Conservation (phyloP, 495 filamentous ascomycete genomes). For the Neurospora sublineolata region DNA sequence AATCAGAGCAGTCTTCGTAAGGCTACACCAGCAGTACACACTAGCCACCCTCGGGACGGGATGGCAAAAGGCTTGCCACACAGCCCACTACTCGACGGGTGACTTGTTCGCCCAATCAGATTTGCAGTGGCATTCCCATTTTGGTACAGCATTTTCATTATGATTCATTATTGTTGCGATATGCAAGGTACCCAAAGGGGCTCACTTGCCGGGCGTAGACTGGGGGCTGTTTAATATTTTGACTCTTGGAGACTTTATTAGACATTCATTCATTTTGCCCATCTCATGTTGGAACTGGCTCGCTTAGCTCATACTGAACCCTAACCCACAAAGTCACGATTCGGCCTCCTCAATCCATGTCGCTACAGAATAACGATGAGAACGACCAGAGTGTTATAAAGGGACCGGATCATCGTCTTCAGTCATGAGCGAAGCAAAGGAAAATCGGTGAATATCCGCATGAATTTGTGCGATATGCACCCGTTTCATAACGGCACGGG, state of each 20-base stretch:
- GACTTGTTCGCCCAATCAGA: not conserved
- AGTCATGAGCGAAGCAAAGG: not conserved
- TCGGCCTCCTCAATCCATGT: not conserved
- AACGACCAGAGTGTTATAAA: not conserved
- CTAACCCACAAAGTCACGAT: not conserved
- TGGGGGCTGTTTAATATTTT: not conserved
- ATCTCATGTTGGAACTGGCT: not conserved
- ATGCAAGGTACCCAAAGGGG: not conserved
- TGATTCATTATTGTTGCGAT: not conserved
- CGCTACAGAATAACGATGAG: not conserved
- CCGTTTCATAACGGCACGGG: not conserved
- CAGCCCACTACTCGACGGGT: not conserved
- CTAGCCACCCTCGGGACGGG: not conserved
- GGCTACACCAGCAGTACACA: not conserved
- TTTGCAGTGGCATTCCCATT: not conserved
- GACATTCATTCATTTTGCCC: not conserved
- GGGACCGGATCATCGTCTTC: not conserved
- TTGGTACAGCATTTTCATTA: not conserved
- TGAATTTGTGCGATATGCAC: not conserved
- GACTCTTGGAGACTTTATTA: not conserved
- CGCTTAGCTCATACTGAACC: not conserved
- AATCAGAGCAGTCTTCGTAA: not conserved
- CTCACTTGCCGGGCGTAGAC: not conserved
- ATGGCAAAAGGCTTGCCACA: not conserved
- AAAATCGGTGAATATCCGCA: not conserved